These are phyloP conservation scores for Colletotrichum salicis DNA, from an alignment of 2,329 filamentous ascomycete species.

Conservation along the genomic window DNA sequence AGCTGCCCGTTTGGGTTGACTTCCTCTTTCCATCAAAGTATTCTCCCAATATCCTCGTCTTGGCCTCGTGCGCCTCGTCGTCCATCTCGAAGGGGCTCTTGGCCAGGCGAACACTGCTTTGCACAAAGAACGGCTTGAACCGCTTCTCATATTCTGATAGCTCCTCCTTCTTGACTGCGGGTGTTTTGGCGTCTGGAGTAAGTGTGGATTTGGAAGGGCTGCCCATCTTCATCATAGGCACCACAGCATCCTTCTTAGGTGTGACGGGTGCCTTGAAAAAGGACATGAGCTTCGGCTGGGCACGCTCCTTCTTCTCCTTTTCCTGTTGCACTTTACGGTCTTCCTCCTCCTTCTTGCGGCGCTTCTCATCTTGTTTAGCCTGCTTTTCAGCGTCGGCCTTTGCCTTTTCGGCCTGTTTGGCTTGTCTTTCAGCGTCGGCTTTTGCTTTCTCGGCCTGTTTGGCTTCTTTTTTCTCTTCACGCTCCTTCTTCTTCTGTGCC, in stretches of 20 bases:
- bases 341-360: constrained; percentile 62
- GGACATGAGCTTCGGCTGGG: constrained; percentile 56
- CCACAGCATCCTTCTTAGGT: constrained; percentile 49
- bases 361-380: constrained; percentile 54
- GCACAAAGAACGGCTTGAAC: constrained; percentile 86
- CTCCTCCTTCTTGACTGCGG: constrained; percentile 37
- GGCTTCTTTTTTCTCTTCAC: constrained; percentile 45
- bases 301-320: constrained; percentile 62
- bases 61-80: constrained; percentile 62
- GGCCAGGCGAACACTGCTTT: constrained; percentile 78
- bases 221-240: constrained; percentile 4
- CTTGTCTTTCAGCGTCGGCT: constrained; percentile 47
- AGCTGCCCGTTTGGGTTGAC: constrained; percentile 47
- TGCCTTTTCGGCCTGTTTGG: constrained; percentile 48
- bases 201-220: constrained; percentile 8
- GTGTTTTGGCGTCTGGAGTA: constrained; percentile 33
- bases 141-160: constrained; percentile 71
- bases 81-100: constrained; percentile 68
- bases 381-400: constrained; percentile 48
- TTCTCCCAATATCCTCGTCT: constrained; percentile 63
- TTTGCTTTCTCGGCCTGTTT: constrained; percentile 48
- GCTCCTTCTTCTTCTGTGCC: constrained; percentile 40
- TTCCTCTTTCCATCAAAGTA: constrained; percentile 58
- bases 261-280: constrained; percentile 52
- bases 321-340: constrained; percentile 50